These are phyloP conservation scores for Ophiostoma fasciatum DNA, from an alignment of 2,329 filamentous ascomycete species.

Conservation along the genomic window DNA sequence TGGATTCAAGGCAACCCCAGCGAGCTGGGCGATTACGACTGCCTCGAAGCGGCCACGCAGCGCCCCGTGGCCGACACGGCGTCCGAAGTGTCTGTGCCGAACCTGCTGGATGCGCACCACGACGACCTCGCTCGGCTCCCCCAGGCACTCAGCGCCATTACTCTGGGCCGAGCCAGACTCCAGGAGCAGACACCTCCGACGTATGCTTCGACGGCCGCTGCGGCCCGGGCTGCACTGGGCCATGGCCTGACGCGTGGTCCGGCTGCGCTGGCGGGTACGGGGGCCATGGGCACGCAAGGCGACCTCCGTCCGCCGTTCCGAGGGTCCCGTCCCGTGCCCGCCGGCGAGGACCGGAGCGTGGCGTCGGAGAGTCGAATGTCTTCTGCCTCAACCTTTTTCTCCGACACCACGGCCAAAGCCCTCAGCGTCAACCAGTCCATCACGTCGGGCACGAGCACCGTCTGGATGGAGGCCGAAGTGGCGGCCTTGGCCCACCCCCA, in stretches of 20 bases:
- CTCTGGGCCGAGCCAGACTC: slow-evolving; percentile 2
- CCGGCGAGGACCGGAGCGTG: background rate
- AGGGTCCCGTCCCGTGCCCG: background rate
- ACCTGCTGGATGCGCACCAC: slow-evolving; percentile 6
- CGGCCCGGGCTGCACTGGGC: too few species aligned
- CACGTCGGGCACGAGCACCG: background rate
- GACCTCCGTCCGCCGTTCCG: too few species aligned
- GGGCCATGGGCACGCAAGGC: too few species aligned
- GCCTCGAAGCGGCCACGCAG: slow-evolving; percentile 2
- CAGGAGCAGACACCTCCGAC: background rate
- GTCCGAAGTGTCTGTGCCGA: slow-evolving; percentile 2
- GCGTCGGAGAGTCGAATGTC: background rate
- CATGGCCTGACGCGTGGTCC: too few species aligned
- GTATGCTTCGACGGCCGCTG: too few species aligned
- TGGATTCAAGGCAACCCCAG: slow-evolving; percentile 12
- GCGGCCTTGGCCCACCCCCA: background rate
- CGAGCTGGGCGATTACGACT: slow-evolving; percentile 8
- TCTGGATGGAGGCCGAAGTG: slow-evolving; percentile 6
- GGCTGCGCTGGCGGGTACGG: too few species aligned
- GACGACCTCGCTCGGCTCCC: slow-evolving; percentile 3
- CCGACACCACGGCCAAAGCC: background rate
- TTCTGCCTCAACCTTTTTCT: background rate
- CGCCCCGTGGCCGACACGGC: slow-evolving; percentile 1
- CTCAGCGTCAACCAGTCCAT: background rate
- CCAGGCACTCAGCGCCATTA: slow-evolving; percentile 9